A percentile compares a stretch with the other conserved stretches of the same genome.
phyloP scores from a whole-genome alignment of 2,329 filamentous ascomycete genomes.

The Cercospora brassicicola region DNA sequence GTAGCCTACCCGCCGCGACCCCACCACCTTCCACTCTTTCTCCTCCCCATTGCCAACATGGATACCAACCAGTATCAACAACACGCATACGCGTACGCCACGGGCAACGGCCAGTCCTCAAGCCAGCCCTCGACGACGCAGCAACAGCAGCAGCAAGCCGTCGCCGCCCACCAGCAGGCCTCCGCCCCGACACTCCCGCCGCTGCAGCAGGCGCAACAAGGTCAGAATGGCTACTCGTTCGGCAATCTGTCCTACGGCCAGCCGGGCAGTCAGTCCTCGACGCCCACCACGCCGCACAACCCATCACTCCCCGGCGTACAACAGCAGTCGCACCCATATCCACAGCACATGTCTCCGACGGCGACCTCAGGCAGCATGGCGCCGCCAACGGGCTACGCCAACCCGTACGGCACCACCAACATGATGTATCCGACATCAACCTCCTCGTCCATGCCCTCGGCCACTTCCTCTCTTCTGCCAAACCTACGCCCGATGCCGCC shows the following conservation, averaged over 20 bases:
- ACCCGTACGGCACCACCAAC: constrained; percentile 35
- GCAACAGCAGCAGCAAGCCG: constrained; percentile 25
- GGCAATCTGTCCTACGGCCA: constrained; percentile 39
- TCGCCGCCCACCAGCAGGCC: constrained; percentile 27
- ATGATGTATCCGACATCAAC: constrained; percentile 38
- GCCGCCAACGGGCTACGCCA: constrained; percentile 36
- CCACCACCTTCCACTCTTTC: constrained; percentile 7
- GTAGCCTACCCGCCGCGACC: constrained; percentile 3
- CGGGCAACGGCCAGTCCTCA: constrained; percentile 26
- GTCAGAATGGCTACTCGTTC: constrained; percentile 37
- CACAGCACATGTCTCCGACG: constrained; percentile 17
- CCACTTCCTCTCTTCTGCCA: constrained; percentile 37
- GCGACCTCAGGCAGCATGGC: constrained; percentile 39
- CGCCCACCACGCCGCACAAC: constrained; percentile 39
- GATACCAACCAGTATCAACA: constrained; percentile 18
- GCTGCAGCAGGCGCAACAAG: constrained; percentile 34
- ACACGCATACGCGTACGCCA: constrained; percentile 12
- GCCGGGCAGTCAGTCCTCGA: constrained; percentile 36
- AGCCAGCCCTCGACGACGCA: constrained; percentile 21
- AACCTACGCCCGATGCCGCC: constrained; percentile 45
- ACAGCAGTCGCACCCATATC: constrained; percentile 18
- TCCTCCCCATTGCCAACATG: constrained; percentile 12
- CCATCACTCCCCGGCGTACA: constrained; percentile 34
- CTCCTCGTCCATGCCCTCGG: constrained; percentile 34
- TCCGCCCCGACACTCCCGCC: constrained; percentile 39